Evolutionary conservation across 208 protist species (phyloP), one percentile per base, ranked within the genome.

Genomic region (Leishmania lainsoni): DNA sequence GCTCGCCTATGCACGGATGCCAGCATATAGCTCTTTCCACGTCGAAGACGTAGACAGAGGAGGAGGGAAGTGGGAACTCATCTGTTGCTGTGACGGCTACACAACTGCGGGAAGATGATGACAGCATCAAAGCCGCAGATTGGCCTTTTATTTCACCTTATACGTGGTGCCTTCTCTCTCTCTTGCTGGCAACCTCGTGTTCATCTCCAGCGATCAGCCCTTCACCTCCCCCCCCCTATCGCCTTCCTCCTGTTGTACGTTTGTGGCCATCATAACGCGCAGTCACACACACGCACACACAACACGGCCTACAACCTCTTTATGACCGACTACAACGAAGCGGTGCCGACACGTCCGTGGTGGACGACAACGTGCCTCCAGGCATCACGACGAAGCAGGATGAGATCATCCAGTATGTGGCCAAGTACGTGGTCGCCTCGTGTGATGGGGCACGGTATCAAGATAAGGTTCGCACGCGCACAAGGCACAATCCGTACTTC

Each of bases 371-470:
- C 71, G 35, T 81, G 3, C 93, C 93, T 6, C 75, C 79, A 10
- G 93, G 91, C 52, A 92, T 97, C 48, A 89, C 88, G 5, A 81
- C 86, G 9, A 93, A 94, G 74, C 92, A 97, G 72, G 93, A 97
- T 81, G 86, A 90, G 9, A 94, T 97, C 79, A 95, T 97, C 58
- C 90, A 94, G 70, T 85, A 93, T 74, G 92, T 94, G 10, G 93
- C 93, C 69, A 90, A 94, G 69, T 94, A 94, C 76, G 91, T 97
- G n/a, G 92, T 92, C 4, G 84, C 83, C 48, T 92, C 86, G 35
- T 94, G 91, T 68, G 87, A 97, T 80, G 83, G 86, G 8, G 90
- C 92, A 10, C 86, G 89, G 8, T 95, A 93, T 71, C 91, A 97
- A 54, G 81, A 94, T 51, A 89, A 93, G 68, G 82, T 97, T 3